Evolutionary conservation across 176 grass and related monocot genomes (phyloP), one percentile per base, ranked within the genome.

Genomic region (Melocanna baccifera): DNA sequence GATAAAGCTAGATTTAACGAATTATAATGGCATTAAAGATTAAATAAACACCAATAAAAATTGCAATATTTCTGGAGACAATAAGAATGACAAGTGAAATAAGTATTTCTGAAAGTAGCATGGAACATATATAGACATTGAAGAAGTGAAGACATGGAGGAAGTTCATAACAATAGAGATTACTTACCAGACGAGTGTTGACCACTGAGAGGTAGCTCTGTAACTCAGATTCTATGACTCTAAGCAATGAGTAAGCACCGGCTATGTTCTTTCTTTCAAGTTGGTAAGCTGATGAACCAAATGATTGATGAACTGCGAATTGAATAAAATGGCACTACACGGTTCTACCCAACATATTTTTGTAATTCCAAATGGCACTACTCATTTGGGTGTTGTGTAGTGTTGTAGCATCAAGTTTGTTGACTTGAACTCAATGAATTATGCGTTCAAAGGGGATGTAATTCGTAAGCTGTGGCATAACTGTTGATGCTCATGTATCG

Each of bases 251-350:
- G 59, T 92, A 91, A 30, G 91, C 89, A 14, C 77, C 77, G 6
- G 89, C 72, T 81, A 99, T 94, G 55, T 78, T 87, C 65, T 90
- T 99, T 73, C 91, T 93, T 88, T 99, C 96, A 89, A 99, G 91
- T 48, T 92, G 93, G 91, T 88, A 75, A 99, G 96, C 84, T 99
- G 93, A 94, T 99, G 92, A 88, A 89, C 93, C 62, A 99, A 92
- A 75, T 99, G 93, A 87, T 84, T 99, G 76, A 99, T 99, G 79
- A 94, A 99, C 96, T 99, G 91, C 84, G 86, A 73, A 86, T 79
- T 61, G 43, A 50, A 83, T 40, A 32, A 51, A 47, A 53, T 26
- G 19, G 9, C 64, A 86, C 34, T 36, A 36, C 34, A 36, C 34
- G 0, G 4, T 36, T 36, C 34, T 36, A 36, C 34, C 4, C 4